Base-by-base conservation (phyloP, 164 flowering plant genomes). In the Annona cherimola region DNA sequence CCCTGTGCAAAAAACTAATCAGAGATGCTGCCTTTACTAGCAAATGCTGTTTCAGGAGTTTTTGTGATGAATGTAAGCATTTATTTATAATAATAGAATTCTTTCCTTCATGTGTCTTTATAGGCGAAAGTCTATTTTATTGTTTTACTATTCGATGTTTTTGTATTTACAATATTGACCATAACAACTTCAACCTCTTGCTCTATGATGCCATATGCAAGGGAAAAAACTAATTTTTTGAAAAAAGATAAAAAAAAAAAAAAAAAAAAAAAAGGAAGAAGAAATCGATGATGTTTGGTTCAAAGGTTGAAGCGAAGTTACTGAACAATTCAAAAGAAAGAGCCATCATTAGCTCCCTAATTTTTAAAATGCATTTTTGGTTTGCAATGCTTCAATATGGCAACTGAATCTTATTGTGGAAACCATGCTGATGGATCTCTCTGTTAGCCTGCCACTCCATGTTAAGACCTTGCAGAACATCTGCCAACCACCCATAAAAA, bases 21-120 rank as follows among this genome's bases (percentile, higher is more conserved):
- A 89, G 86, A 83, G 98, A 96, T 86, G 99, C 99, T 75, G 97
- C 89, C 3, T 80, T 96, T 54, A 88, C 97, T 18, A 89, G 98
- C 95, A 96, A 92, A 79, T 96, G 99, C 79, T 96, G 99, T 77
- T 93, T 91, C 59, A 83, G 77, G 41, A 96, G 97, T 76, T 96
- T 93, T 66, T 96, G 99, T 81, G 97, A 93, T 67, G 92, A 85
- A 82, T 96, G 99, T 93, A 84, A 80, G 88, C 64, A 26, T 26
- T 26, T 26, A 26, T 11, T 35, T 41, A 11, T 64, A 18, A 14
- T 64, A 11, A 40, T 40, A 4, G 44, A 9, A 14, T 4, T 19
- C 42, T 42, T 9, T 64, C 43, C 41, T 26, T 40, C 41, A 44
- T 40, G 18, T 9, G 4, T 3, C n/a, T 4, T 64, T 2, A 12